phyloP scores from a whole-genome alignment of 768 basidiomycete species.

The Lactarius deliciosus region DNA sequence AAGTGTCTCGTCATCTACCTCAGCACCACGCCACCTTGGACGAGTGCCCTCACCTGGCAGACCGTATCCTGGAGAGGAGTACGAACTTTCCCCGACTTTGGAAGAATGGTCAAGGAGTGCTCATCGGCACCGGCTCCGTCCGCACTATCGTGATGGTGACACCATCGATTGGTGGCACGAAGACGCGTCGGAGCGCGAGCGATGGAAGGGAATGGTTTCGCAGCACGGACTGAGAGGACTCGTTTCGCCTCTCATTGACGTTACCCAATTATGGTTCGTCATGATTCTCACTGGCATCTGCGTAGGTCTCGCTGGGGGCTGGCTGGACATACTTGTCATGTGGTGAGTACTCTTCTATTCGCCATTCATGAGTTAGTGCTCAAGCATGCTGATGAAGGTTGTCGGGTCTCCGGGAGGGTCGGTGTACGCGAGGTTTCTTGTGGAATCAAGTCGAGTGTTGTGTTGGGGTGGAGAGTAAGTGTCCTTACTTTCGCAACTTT shows the following conservation, averaged over 20 bases:
- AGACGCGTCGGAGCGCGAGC: conserved; percentile 59
- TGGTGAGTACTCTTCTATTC: conserved; percentile 46
- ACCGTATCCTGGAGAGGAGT: conserved; percentile 17
- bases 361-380: not conserved
- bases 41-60: conserved; percentile 1
- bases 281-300: conserved; percentile 64
- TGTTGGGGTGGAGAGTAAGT: conserved; percentile 57
- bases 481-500: not conserved
- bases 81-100: conserved; percentile 24
- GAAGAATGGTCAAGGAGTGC: conserved; percentile 28
- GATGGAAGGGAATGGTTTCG: conserved; percentile 48
- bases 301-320: conserved; percentile 66
- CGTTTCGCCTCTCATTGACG: conserved; percentile 54
- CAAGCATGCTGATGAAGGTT: conserved; percentile 44
- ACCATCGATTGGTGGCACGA: conserved; percentile 72
- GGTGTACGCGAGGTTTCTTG: conserved; percentile 66
- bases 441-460: conserved; percentile 74
- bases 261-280: conserved; percentile 64
- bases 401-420: conserved; percentile 66
- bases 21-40: not conserved
- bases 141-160: conserved; percentile 53
- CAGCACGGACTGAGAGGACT: conserved; percentile 58
- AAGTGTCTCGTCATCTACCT: conserved; percentile 9
- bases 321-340: conserved; percentile 71
- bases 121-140: conserved; percentile 25